phyloP scores from a whole-genome alignment of 306 rosid species.

The Echinosophora koreensis region DNA sequence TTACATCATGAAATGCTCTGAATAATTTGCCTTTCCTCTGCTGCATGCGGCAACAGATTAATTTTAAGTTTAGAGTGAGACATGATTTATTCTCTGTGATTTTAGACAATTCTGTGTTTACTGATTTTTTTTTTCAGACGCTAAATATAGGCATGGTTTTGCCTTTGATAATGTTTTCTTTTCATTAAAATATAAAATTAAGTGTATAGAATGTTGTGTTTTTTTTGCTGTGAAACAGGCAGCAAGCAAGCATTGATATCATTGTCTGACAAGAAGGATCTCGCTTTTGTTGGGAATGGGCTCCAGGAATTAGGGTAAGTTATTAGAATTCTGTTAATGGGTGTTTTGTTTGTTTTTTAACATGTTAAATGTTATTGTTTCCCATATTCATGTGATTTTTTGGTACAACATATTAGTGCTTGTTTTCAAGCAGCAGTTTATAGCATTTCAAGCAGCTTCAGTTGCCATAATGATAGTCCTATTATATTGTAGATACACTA shows the following conservation, averaged over 20 bases:
- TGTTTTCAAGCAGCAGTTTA: background rate
- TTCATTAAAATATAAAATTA: background rate
- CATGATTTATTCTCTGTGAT: constrained; percentile 16
- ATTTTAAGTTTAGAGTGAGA: too few species aligned
- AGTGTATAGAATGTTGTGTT: constrained; percentile 13
- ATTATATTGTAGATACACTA: constrained; percentile 62
- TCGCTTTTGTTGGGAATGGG: constrained; percentile 77
- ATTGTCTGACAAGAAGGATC: constrained; percentile 88
- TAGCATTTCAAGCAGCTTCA: constrained; percentile 26
- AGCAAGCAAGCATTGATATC: constrained; percentile 85
- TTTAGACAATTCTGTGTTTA: constrained; percentile 3
- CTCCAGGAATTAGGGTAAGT: constrained; percentile 86
- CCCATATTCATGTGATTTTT: background rate
- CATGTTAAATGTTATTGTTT: constrained; percentile 11
- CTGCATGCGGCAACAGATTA: too few species aligned
- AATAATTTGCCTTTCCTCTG: too few species aligned
- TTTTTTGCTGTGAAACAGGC: constrained; percentile 57
- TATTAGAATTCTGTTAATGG: background rate
- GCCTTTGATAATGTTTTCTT: constrained; percentile 22
- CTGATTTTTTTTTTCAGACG: background rate
- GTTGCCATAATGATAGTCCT: constrained; percentile 22
- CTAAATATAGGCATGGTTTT: background rate
- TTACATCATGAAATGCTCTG: too few species aligned
- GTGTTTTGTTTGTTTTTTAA: background rate
- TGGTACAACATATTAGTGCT: background rate